A percentile compares a stretch with the other conserved stretches of the same genome.
phyloP scores from a whole-genome alignment of 805 yeast genomes.

The Barnettozyma salicaria region DNA sequence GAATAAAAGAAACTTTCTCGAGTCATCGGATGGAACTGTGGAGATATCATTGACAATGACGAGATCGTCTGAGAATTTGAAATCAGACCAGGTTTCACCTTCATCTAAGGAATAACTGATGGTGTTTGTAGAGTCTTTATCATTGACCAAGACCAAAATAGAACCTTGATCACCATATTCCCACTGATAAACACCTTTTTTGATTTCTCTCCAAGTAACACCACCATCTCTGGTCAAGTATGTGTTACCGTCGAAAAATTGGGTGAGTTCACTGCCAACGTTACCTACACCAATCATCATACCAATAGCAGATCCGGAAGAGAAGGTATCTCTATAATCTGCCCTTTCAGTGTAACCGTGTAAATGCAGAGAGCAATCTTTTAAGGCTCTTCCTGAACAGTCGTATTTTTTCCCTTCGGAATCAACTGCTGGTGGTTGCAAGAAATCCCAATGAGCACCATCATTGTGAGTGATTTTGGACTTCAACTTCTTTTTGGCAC shows the following conservation, averaged over 20 bases:
- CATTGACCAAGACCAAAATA: slow-evolving; percentile 65
- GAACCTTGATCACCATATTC: slow-evolving; percentile 96
- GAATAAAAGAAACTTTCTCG: slow-evolving; percentile 68
- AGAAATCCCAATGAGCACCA: slow-evolving; percentile 78
- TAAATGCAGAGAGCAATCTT: slow-evolving; percentile 71
- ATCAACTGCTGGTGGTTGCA: slow-evolving; percentile 65
- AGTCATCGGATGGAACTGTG: slow-evolving; percentile 89
- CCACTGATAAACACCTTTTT: slow-evolving; percentile 78
- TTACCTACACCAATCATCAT: slow-evolving; percentile 89
- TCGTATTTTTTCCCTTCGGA: slow-evolving; percentile 49
- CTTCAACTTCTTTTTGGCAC: slow-evolving; percentile 51
- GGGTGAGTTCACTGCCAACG: slow-evolving; percentile 60
- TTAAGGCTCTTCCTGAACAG: slow-evolving; percentile 47
- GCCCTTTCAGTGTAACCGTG: slow-evolving; percentile 87
- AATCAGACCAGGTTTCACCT: slow-evolving; percentile 71
- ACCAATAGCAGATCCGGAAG: slow-evolving; percentile 88
- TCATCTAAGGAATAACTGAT: slow-evolving; percentile 68
- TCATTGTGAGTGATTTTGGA: slow-evolving; percentile 82
- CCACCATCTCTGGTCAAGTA: slow-evolving; percentile 90
- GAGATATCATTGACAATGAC: slow-evolving; percentile 65
- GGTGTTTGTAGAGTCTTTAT: slow-evolving; percentile 49
- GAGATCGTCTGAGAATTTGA: slow-evolving; percentile 50
- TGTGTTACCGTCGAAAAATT: slow-evolving; percentile 52
- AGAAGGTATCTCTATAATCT: slow-evolving; percentile 78
- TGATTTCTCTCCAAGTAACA: slow-evolving; percentile 74